phyloP scores from a whole-genome alignment of 2,329 filamentous ascomycete genomes.

The Xylaria sp. region DNA sequence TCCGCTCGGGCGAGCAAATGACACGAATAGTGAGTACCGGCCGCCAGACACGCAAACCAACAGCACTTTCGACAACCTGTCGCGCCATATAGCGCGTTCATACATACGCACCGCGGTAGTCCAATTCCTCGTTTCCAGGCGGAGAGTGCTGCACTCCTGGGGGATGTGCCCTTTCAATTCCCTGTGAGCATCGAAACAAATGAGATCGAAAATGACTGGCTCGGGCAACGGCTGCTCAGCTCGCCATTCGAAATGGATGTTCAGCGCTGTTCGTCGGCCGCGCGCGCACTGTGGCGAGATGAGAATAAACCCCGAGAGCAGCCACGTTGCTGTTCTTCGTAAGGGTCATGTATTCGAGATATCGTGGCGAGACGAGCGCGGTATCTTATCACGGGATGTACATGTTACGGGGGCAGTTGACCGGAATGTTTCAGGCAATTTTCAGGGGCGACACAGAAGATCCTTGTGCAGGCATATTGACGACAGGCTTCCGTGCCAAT shows the following conservation, averaged over 20 bases:
- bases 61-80: conserved; percentile 26
- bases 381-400: conserved; percentile 11
- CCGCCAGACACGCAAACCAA: conserved; percentile 22
- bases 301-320: conserved; percentile 24
- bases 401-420: conserved; percentile 7
- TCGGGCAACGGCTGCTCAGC: conserved; percentile 25
- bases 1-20: conserved; percentile 21
- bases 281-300: conserved; percentile 20
- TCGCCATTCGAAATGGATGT: conserved; percentile 31
- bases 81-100: conserved; percentile 25
- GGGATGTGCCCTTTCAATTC: conserved; percentile 17
- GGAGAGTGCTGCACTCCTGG: conserved; percentile 28
- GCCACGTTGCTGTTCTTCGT: conserved; percentile 26
- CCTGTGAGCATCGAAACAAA: conserved; percentile 24
- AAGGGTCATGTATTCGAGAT: conserved; percentile 31
- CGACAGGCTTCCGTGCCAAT: conserved; percentile 24
- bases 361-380: conserved; percentile 17
- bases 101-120: conserved; percentile 25
- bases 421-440: conserved; percentile 28
- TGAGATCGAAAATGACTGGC: conserved; percentile 23
- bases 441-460: conserved; percentile 15
- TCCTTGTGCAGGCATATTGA: conserved; percentile 19
- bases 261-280: conserved; percentile 25
- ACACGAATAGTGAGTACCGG: conserved; percentile 24
- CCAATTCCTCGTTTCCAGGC: conserved; percentile 24